Conservation (phyloP, 78 protist species). For the Cavenderia fasciculata region DNA sequence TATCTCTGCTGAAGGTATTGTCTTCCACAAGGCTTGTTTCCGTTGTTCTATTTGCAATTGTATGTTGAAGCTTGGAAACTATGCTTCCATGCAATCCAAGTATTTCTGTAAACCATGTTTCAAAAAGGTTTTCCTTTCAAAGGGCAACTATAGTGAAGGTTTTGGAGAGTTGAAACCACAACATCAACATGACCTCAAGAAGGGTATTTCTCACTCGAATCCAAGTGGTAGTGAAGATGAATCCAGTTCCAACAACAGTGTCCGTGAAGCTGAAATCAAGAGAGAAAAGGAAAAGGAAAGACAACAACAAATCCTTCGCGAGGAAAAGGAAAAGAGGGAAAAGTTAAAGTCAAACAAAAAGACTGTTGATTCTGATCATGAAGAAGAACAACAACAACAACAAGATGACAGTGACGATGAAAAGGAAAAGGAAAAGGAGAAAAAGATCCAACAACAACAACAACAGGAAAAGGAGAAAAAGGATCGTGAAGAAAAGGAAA, state of each 20-base stretch:
- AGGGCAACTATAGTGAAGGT: slow-evolving; percentile 75
- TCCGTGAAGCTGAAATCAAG: background rate
- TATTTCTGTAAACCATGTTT: slow-evolving; percentile 70
- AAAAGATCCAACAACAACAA: background rate
- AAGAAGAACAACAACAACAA: slow-evolving; percentile 10
- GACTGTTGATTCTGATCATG: background rate
- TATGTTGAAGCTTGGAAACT: slow-evolving; percentile 39
- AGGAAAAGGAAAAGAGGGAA: slow-evolving; percentile 10
- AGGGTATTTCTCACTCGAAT: background rate
- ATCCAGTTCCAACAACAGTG: background rate
- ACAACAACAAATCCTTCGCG: slow-evolving; percentile 18
- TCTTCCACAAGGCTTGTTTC: slow-evolving; percentile 81
- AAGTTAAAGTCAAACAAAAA: background rate
- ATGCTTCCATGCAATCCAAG: slow-evolving; percentile 65
- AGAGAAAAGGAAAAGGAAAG: slow-evolving; percentile 37
- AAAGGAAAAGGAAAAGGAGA: background rate
- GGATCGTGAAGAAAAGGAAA: slow-evolving; percentile 2
- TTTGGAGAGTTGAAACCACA: slow-evolving; percentile 79
- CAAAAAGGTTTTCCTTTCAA: slow-evolving; percentile 58
- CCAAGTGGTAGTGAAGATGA: background rate
- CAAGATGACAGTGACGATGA: background rate
- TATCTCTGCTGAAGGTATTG: slow-evolving; percentile 49
- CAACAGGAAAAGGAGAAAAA: slow-evolving; percentile 7
- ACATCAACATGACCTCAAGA: slow-evolving; percentile 32
- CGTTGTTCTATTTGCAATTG: slow-evolving; percentile 42